Evolutionary conservation across 2,329 filamentous ascomycete genomes (phyloP), one percentile per base, ranked within the genome.

Genomic region (Nemania bipapillata): DNA sequence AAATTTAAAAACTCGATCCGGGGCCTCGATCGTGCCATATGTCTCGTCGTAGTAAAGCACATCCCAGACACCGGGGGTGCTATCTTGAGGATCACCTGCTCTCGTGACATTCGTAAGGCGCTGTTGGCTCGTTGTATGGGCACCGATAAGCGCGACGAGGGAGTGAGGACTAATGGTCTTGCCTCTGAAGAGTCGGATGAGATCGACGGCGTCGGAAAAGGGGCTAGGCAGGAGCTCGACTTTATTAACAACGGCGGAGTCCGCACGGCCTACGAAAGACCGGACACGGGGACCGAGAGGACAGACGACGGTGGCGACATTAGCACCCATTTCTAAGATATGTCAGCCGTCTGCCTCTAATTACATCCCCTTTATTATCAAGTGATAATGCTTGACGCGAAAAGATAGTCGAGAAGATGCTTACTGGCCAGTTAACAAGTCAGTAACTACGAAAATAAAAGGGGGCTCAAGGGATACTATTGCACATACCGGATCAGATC

Each of bases 141-240:
- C 86, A 47, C 86, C 86, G 9, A 88, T 74, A 1, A 88, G 82
- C 4, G 86, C 86, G 2, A 85, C 83, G 1, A 87, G 81, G 11
- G 85, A 84, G 45, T 81, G 81, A 0, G 83, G 80, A 20, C 76
- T 79, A 70, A 89, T 86, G 2, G 85, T 87, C 77, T 89, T 88
- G 68, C 83, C 81, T 24, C 78, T 74, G 75, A 87, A 88, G 7
- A 86, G 78, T 26, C 79, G 74, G 66, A 87, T 81, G 24, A 87
- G 77, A 9, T 79, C 80, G n/a, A 83, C 79, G n/a, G 85, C 83
- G n/a, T 77, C 72, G n/a, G 81, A 80, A 45, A 79, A 75, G 0
- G 79, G 76, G 47, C 78, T 77, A 0, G 86, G 86, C 1, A 88
- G 78, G 2, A 84, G 79, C 20, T 80, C 79, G 1, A 71, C 74